Evolutionary conservation across 331 rosid genomes (phyloP), one percentile per base, ranked within the genome.

Genomic region (Acacia pycnantha): DNA sequence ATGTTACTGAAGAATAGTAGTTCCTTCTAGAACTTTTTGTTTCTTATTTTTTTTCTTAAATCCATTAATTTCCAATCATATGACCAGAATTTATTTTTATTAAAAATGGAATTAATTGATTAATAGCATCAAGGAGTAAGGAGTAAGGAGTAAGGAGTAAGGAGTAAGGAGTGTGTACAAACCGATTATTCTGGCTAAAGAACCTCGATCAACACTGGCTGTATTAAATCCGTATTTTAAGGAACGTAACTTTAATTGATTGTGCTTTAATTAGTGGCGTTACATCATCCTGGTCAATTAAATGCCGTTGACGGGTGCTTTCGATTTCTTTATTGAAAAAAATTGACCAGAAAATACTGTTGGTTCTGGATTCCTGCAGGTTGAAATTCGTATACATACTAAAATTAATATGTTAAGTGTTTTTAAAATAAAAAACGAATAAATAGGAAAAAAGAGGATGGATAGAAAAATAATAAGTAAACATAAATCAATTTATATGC

Each of bases 261-360:
- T 53, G 54, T 29, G 53, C 35, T 69, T 62, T 64, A 70, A 18
- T 71, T 29, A 41, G 14, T 78, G 64, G 71, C 70, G 43, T 79
- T 43, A 43, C 66, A 73, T 83, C 77, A 83, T 73, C 73, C 35
- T 46, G 35, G 62, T 56, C 69, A 59, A 59, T 1, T 26, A 83
- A 47, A 65, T 53, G 53, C 56, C 33, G 12, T 50, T 78, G 53
- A 77, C 35, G 67, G 64, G 41, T 71, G 72, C 71, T 59, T 54
- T 68, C 44, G 74, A 82, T 76, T 58, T 16, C 69, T 8, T 22
- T 56, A 19, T 48, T 48, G 0, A 9, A 51, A 51, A 54, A 8
- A 54, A 21, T 21, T 21, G 62, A 21, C 59, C 62, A 54, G 11
- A 6, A n/a, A 71, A 37, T 48, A 35, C 76, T 58, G 53, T 76